Conservation (phyloP, 2,329 filamentous ascomycete genomes). For the Ophiostoma populinum region DNA sequence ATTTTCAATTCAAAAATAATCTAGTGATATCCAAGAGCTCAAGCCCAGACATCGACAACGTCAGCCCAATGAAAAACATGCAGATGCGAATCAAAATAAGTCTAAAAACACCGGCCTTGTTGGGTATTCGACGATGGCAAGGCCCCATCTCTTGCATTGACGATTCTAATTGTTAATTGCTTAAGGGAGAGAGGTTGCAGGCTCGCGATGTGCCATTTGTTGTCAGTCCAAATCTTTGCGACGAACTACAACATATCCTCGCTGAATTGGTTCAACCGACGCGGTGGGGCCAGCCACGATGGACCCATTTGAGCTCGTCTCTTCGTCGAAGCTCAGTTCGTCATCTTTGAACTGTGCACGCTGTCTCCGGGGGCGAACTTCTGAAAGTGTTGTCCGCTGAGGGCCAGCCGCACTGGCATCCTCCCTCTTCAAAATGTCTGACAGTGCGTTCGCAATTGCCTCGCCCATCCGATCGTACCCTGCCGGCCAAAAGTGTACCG, state of each 20-base stretch:
- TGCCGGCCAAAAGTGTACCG: conserved; percentile 36
- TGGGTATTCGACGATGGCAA: conserved; percentile 2
- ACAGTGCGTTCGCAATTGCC: conserved; percentile 34
- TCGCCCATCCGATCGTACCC: conserved; percentile 48
- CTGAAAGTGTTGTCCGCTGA: neutral
- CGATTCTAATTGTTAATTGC: too few relatives aligned
- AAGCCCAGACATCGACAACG: too few relatives aligned
- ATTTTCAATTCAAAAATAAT: too few relatives aligned
- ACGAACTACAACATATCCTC: conserved; percentile 37
- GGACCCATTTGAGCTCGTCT: conserved; percentile 26
- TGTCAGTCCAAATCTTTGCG: conserved; percentile 30
- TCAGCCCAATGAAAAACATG: too few relatives aligned
- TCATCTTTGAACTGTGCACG: conserved; percentile 18
- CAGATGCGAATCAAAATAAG: neutral
- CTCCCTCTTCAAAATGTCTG: conserved; percentile 25
- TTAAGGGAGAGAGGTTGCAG: too few relatives aligned
- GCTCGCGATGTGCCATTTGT: neutral
- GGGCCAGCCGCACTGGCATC: conserved; percentile 14
- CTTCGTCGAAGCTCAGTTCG: conserved; percentile 30
- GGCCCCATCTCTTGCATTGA: neutral
- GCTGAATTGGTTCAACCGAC: too few relatives aligned
- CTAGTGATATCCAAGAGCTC: too few relatives aligned
- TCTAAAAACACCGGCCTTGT: neutral
- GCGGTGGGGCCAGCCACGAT: too few relatives aligned
- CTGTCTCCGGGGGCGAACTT: conserved; percentile 5